Evolutionary conservation across 345 rosid genomes (phyloP).

Genomic region (Bruguiera sexangula): DNA sequence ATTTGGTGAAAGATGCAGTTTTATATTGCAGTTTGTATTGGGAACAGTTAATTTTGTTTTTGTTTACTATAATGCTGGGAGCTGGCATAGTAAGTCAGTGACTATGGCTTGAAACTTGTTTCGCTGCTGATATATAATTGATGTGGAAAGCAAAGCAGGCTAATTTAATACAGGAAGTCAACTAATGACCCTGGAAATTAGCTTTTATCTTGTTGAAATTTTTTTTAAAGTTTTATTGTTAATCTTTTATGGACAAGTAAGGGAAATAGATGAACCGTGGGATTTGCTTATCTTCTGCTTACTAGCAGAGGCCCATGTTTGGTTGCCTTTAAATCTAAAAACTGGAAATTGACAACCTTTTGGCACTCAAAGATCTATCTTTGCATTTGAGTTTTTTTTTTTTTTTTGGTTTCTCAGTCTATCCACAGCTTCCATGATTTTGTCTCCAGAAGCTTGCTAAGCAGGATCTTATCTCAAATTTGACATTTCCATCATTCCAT

Average conservation of each 20-base stretch:
- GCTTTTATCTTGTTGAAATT: not conserved
- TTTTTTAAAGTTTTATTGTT: not conserved
- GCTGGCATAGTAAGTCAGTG: not conserved
- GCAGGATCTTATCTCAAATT: constrained; percentile 9
- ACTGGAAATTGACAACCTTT: not conserved
- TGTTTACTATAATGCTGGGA: constrained; percentile 9
- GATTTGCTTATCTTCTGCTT: constrained; percentile 11
- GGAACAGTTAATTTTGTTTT: constrained; percentile 15
- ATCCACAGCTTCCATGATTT: not conserved
- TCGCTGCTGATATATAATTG: constrained; percentile 2
- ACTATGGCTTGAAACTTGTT: constrained; percentile 9
- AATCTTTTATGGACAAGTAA: not conserved
- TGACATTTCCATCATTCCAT: constrained; percentile 44
- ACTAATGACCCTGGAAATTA: constrained; percentile 14
- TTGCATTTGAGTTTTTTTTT: not conserved
- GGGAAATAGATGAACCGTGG: not conserved
- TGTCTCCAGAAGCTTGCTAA: not conserved
- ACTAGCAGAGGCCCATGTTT: constrained; percentile 29
- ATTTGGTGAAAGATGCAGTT: constrained; percentile 11
- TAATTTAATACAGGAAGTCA: constrained; percentile 24
- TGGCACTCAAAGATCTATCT: not conserved
- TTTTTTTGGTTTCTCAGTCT: not conserved
- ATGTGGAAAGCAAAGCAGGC: constrained; percentile 6
- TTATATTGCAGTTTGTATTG: constrained; percentile 8
- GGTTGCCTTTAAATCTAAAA: constrained; percentile 21